Base-by-base conservation (phyloP, 805 yeast species). In the Groenewaldozyma salmanticensis region DNA sequence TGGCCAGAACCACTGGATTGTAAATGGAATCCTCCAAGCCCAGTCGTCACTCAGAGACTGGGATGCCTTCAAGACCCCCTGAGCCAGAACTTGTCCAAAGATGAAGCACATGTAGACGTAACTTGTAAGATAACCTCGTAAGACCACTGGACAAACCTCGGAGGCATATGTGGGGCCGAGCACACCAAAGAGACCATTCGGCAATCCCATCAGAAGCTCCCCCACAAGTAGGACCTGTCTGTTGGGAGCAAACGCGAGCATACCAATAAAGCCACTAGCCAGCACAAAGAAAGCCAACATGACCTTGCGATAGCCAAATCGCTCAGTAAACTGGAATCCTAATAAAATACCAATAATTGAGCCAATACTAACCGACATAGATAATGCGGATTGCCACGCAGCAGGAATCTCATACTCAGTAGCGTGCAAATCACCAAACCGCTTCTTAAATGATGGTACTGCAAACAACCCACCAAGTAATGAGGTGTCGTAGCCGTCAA, bases 1-100 rank as follows among this genome's bases (percentile, higher is more conserved):
- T 4, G 77, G 73, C 77, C 77, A 75, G 3, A 64, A 56, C 80
- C 80, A 75, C 57, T 75, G 81, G 9, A 74, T 44, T 3, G 74
- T 79, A 52, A 71, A 73, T 7, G 81, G 79, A 34, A 73, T 60
- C 39, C 67, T 61, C 53, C 71, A 76, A 4, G 75, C 67, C 60
- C 64, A 49, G 17, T 63, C 52, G 27, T 56, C 43, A 44, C 47
- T 32, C 18, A 24, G 49, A 37, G 43, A 19, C 38, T 39, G 51
- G 35, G 59, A 55, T 37, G 61, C 72, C 46, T 61, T 64, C 48
- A 66, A 58, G 15, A 77, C 70, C 42, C 81, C 77, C 6, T 75
- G 58, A 5, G 75, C 64, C 42, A 76, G 58, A 27, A 77, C 60
- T 51, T 75, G 79, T 29, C 83, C 83, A 44, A 72, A 52, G 31